These are phyloP conservation scores for Lecanicillium sp. DNA, from an alignment of 2,329 filamentous ascomycete species.

Conservation along the genomic window DNA sequence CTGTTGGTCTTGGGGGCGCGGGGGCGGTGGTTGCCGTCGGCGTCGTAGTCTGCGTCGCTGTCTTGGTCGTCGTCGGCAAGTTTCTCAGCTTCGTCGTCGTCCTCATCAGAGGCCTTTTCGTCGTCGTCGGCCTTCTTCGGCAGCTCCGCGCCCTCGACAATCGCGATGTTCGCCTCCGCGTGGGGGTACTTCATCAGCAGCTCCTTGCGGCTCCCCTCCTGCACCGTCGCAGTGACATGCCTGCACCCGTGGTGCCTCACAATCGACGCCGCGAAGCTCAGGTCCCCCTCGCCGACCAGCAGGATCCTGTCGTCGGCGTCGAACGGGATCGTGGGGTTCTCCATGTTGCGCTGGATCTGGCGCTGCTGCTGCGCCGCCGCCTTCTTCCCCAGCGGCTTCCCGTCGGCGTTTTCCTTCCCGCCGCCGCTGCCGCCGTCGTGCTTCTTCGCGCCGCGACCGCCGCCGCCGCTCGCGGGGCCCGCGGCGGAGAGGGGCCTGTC, in stretches of 20 bases:
- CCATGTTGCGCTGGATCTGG: constrained; percentile 24
- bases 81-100: not conserved
- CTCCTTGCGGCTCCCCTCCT: constrained; percentile 51
- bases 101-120: constrained; percentile 6
- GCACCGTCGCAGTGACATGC: constrained; percentile 63
- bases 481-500: constrained; percentile 11
- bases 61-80: constrained; percentile 13
- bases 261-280: constrained; percentile 68
- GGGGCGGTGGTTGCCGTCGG: constrained; percentile 18
- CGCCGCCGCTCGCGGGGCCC: constrained; percentile 1
- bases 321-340: constrained; percentile 59
- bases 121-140: constrained; percentile 1
- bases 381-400: too few species aligned
- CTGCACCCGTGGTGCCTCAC: constrained; percentile 59
- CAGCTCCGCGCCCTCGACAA: constrained; percentile 30
- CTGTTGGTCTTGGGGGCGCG: constrained; percentile 24
- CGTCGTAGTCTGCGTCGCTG: constrained; percentile 15
- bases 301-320: constrained; percentile 60
- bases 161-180: constrained; percentile 51
- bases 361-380: constrained; percentile 12
- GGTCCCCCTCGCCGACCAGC: constrained; percentile 73
- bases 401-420: not conserved
- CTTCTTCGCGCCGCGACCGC: not conserved
- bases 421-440: not conserved
- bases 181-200: constrained; percentile 72